Percentiles rank a stretch among this genome's conserved stretches.
These are phyloP conservation scores for Dovyalis caffra DNA, from an alignment of 345 rosid species.

Conservation along the genomic window DNA sequence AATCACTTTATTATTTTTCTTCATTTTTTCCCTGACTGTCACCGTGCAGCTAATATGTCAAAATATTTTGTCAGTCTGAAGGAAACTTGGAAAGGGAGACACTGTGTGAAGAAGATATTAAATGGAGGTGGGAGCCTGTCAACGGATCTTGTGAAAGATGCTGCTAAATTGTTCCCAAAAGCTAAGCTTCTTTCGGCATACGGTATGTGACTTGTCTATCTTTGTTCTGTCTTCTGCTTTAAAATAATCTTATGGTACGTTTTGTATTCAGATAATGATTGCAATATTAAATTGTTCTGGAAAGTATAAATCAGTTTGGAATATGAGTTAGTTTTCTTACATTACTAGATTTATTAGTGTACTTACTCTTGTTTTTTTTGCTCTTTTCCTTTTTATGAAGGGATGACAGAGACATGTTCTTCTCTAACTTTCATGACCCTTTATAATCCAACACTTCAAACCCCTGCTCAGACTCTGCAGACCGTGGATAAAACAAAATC, in stretches of 20 bases:
- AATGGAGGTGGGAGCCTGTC: conserved; percentile 90
- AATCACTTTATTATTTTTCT: not conserved
- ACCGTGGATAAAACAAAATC: conserved; percentile 10
- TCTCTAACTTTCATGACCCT: conserved; percentile 72
- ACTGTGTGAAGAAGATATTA: conserved; percentile 55
- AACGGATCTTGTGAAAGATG: conserved; percentile 44
- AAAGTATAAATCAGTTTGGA: not conserved
- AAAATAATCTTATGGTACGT: not conserved
- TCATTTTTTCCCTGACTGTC: not conserved
- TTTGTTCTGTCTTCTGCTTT: conserved; percentile 4
- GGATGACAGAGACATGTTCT: conserved; percentile 89
- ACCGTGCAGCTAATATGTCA: conserved; percentile 7
- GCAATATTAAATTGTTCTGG: not conserved
- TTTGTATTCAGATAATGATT: not conserved
- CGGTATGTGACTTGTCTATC: conserved; percentile 41
- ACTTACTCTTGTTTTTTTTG: conserved; percentile 3
- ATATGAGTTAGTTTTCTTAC: not conserved
- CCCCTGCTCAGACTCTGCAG: conserved; percentile 18
- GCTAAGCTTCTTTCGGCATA: conserved; percentile 78
- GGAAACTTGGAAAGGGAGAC: conserved; percentile 41
- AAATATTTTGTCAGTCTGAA: conserved; percentile 35
- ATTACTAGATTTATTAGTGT: conserved; percentile 2
- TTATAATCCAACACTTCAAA: conserved; percentile 40
- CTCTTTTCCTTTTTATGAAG: conserved; percentile 30
- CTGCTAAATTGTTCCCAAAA: conserved; percentile 45